Evolutionary conservation across 2,329 filamentous ascomycete genomes (phyloP).

Genomic region (Sarocladium brachiariae): DNA sequence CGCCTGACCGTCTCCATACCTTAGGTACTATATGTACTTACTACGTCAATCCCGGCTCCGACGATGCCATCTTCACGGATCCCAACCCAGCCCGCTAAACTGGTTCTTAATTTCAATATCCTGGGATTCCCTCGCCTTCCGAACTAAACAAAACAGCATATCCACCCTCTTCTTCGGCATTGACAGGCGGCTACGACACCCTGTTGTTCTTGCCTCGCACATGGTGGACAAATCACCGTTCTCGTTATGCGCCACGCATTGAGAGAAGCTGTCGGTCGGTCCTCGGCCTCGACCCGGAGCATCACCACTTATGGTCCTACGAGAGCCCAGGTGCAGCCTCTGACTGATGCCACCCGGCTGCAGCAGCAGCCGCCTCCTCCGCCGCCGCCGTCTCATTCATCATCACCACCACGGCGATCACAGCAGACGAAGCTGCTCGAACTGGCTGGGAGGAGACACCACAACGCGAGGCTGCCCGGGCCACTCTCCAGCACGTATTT

Average conservation of each 20-base stretch:
- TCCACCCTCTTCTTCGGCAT: no score
- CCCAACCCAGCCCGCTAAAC: no score
- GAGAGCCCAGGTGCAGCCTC: slow-evolving; percentile 23
- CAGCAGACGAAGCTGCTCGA: background rate
- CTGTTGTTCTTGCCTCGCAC: background rate
- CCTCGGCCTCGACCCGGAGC: slow-evolving; percentile 9
- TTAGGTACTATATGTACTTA: no score
- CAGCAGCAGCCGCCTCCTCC: slow-evolving; percentile 1
- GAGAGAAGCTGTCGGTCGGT: background rate
- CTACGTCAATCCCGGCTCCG: no score
- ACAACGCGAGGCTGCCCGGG: background rate
- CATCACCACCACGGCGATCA: no score
- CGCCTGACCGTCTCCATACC: no score
- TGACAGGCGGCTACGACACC: no score
- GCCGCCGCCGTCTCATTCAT: background rate
- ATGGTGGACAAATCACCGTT: background rate
- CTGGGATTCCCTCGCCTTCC: no score
- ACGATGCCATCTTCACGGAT: no score
- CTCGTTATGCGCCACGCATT: slow-evolving; percentile 5
- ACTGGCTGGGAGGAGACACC: background rate
- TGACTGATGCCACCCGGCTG: slow-evolving; percentile 8
- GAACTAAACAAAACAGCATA: no score
- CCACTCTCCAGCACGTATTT: slow-evolving; percentile 23
- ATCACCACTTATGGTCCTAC: slow-evolving; percentile 23
- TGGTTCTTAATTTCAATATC: no score